Conservation (phyloP, 768 basidiomycete species). For the Cytidiella melzeri region DNA sequence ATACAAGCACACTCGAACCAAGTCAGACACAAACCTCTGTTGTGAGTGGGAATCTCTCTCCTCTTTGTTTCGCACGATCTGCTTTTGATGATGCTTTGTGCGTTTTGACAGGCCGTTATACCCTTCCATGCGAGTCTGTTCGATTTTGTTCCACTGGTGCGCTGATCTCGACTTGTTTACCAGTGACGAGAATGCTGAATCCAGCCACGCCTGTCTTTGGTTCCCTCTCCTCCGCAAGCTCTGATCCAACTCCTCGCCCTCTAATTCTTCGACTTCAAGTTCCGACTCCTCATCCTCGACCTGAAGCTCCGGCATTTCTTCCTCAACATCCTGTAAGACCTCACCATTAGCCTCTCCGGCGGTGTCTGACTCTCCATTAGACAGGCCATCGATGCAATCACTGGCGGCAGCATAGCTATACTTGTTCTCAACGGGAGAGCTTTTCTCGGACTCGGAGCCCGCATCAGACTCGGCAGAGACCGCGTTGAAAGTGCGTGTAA, state of each 20-base stretch:
- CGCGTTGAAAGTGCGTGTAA: too few species aligned
- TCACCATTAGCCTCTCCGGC: not conserved
- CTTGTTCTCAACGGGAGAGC: too few species aligned
- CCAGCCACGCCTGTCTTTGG: not conserved
- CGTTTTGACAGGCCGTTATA: not conserved
- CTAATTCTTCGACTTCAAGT: not conserved
- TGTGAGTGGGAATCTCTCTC: not conserved
- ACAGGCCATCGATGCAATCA: not conserved
- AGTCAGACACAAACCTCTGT: not conserved
- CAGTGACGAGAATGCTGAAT: not conserved
- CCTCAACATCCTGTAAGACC: not conserved
- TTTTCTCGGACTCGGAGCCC: too few species aligned
- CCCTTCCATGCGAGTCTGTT: not conserved
- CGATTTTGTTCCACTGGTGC: not conserved
- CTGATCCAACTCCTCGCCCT: not conserved
- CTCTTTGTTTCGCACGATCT: not conserved
- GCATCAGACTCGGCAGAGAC: too few species aligned
- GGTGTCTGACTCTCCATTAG: not conserved
- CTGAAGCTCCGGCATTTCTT: not conserved
- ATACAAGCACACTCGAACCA: not conserved
- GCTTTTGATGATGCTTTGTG: not conserved
- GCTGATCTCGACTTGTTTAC: not conserved
- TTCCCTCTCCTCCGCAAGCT: not conserved
- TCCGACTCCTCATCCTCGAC: not conserved
- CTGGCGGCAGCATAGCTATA: too few species aligned